A percentile compares a stretch with the other conserved stretches of the same genome.
Evolutionary conservation across 805 yeast species (phyloP).

Genomic region (Pachysolen tannophilus): DNA sequence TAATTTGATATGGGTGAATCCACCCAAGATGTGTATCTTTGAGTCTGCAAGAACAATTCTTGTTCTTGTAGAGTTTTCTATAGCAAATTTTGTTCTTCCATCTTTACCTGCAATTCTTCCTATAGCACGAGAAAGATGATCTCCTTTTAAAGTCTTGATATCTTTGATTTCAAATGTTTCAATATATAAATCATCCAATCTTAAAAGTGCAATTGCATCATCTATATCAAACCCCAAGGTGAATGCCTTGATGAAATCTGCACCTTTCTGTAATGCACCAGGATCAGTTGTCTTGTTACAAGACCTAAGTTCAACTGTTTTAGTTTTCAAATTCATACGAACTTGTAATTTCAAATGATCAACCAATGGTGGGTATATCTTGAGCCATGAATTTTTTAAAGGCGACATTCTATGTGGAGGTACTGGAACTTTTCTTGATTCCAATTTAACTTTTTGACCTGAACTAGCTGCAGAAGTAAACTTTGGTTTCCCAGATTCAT

Average conservation of each 20-base stretch:
- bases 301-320: constrained; percentile 82
- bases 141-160: constrained; percentile 91
- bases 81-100: constrained; percentile 97
- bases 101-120: constrained; percentile 99
- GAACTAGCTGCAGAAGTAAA: constrained; percentile 65
- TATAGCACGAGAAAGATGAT: constrained; percentile 95
- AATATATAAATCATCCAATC: constrained; percentile 92
- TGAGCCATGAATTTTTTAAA: constrained; percentile 81
- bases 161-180: constrained; percentile 97
- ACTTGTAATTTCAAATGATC: constrained; percentile 93
- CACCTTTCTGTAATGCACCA: constrained; percentile 95
- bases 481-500: constrained; percentile 83
- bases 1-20: constrained; percentile 93
- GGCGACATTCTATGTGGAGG: constrained; percentile 99
- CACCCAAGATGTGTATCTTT: constrained; percentile 94
- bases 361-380: constrained; percentile 91
- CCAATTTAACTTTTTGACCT: constrained; percentile 64
- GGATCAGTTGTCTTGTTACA: constrained; percentile 79
- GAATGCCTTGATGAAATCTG: constrained; percentile 93
- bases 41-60: constrained; percentile 96
- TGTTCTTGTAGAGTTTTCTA: constrained; percentile 97
- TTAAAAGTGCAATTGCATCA: constrained; percentile 89
- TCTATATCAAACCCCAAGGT: constrained; percentile 95
- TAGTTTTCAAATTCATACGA: constrained; percentile 86
- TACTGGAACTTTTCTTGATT: constrained; percentile 81